phyloP scores from a whole-genome alignment of 2,329 filamentous ascomycete species.

The Exophiala xenobiotica region DNA sequence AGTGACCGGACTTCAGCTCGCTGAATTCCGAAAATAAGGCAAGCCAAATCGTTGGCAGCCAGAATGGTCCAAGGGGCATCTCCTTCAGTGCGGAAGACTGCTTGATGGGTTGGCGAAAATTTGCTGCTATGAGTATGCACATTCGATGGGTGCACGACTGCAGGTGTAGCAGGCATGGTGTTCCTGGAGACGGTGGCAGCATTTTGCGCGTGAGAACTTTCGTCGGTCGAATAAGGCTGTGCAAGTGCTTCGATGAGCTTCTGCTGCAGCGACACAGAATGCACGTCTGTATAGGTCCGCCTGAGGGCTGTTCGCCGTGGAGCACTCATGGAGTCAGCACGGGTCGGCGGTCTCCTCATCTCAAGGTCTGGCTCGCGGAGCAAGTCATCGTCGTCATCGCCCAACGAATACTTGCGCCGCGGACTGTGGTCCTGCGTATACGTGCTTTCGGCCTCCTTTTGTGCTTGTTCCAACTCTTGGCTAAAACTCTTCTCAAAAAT shows the following conservation, averaged over 20 bases:
- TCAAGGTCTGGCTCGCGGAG: constrained; percentile 23
- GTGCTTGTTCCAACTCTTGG: constrained; percentile 48
- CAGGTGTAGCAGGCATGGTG: constrained; percentile 10
- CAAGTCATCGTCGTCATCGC: constrained; percentile 22
- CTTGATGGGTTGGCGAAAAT: constrained; percentile 87
- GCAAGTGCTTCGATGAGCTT: constrained; percentile 83
- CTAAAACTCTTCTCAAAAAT: constrained; percentile 82
- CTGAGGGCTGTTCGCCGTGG: constrained; percentile 70
- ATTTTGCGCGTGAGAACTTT: constrained; percentile 42
- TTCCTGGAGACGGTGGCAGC: constrained; percentile 36
- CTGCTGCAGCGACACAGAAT: constrained; percentile 71
- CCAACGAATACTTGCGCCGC: constrained; percentile 21
- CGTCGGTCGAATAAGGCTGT: constrained; percentile 69
- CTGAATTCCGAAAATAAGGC: constrained; percentile 98
- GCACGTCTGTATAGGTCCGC: constrained; percentile 83
- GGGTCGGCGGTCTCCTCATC: constrained; percentile 23
- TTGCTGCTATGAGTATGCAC: constrained; percentile 88
- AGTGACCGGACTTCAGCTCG: constrained; percentile 90
- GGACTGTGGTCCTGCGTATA: constrained; percentile 9
- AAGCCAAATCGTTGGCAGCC: constrained; percentile 93
- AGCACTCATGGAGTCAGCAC: constrained; percentile 28
- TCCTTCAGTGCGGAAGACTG: constrained; percentile 95
- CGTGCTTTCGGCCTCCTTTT: constrained; percentile 32
- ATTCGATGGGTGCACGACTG: constrained; percentile 40
- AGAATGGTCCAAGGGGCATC: constrained; percentile 92